Percentiles rank a stretch among this genome's conserved stretches.
These are phyloP conservation scores for Verbena officinalis DNA, from an alignment of 257 asterid species.

Conservation along the genomic window DNA sequence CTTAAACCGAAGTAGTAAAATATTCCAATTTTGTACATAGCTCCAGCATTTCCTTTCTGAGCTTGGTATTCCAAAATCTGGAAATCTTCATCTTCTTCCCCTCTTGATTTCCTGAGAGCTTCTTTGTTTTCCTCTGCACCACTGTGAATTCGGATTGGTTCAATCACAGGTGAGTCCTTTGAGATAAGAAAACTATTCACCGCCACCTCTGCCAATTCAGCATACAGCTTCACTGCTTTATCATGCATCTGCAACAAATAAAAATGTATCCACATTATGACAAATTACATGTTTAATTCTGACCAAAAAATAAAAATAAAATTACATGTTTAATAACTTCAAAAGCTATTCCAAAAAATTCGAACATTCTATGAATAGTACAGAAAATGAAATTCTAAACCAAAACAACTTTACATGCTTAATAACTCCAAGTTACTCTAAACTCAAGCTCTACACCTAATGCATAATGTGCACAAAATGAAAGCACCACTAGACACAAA, in stretches of 20 bases:
- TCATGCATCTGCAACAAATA: conserved; percentile 82
- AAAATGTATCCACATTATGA: conserved; percentile 24
- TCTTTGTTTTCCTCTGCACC: conserved; percentile 99
- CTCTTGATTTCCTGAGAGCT: conserved; percentile 91
- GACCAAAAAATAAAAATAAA: too few relatives aligned
- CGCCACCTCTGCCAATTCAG: conserved; percentile 96
- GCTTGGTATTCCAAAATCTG: conserved; percentile 97
- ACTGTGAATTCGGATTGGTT: conserved; percentile 91
- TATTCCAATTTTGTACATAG: conserved; percentile 91
- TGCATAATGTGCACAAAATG: background rate
- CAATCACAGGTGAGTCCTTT: conserved; percentile 91
- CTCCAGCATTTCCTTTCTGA: conserved; percentile 92
- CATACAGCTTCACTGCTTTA: conserved; percentile 81
- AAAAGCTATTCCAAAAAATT: conserved; percentile 2
- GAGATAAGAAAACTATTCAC: conserved; percentile 90
- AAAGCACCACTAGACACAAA: conserved; percentile 9
- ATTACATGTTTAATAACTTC: too few relatives aligned
- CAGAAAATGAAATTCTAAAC: background rate
- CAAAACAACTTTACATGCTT: background rate
- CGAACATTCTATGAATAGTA: background rate
- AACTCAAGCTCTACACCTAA: background rate
- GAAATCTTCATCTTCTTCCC: conserved; percentile 98
- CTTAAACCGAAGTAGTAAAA: conserved; percentile 95
- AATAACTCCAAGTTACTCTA: background rate
- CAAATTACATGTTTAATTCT: background rate